phyloP scores from a whole-genome alignment of 139 green algal species.

The Haematococcus lacustris region DNA sequence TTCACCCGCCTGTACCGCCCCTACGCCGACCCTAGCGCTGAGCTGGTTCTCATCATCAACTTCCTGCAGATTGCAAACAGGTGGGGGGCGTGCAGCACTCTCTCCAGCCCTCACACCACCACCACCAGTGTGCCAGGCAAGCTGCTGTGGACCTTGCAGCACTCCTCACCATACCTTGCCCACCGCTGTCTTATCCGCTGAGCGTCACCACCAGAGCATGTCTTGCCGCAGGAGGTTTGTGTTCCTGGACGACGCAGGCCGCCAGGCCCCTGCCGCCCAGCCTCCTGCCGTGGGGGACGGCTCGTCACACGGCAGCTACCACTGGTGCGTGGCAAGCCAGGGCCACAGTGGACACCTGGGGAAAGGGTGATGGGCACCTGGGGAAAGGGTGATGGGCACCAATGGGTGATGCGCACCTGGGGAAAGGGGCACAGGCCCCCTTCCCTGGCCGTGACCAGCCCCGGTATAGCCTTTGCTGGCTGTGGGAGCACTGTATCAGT shows the following conservation, averaged over 20 bases:
- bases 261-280: slow-evolving; percentile 1
- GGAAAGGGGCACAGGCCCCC: too few species aligned
- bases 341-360: background rate
- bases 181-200: background rate
- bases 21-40: slow-evolving; percentile 24
- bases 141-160: too few species aligned
- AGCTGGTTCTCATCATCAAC: slow-evolving; percentile 32
- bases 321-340: slow-evolving; percentile 6
- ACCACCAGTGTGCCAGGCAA: too few species aligned
- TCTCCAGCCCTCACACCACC: background rate
- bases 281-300: slow-evolving; percentile 14
- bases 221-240: background rate
- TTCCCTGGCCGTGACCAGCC: too few species aligned
- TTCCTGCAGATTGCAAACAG: background rate
- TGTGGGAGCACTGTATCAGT: too few species aligned
- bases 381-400: background rate
- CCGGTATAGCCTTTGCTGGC: too few species aligned
- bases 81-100: background rate
- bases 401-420: background rate
- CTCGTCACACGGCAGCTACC: slow-evolving; percentile 19
- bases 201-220: background rate
- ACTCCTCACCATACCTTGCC: too few species aligned
- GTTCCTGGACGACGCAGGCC: background rate
- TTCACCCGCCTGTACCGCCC: slow-evolving; percentile 27
- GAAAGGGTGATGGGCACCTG: background rate